These are phyloP conservation scores for Pythium grandisporangium DNA, from an alignment of 352 stramenopile genomes.

Conservation along the genomic window DNA sequence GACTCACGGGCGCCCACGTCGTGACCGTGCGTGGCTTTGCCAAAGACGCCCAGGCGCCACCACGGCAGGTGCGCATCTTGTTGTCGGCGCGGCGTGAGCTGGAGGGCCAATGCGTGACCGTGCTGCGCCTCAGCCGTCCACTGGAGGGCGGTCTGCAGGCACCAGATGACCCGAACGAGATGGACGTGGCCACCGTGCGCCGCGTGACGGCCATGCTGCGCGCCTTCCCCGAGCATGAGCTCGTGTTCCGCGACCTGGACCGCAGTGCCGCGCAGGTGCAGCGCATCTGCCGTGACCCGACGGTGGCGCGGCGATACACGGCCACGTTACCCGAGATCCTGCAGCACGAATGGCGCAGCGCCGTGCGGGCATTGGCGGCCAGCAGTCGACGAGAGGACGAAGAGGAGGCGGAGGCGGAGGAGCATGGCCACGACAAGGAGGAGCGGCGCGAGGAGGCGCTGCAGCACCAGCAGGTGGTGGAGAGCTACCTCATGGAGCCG, in stretches of 20 bases:
- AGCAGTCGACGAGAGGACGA: slow-evolving; percentile 38
- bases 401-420: slow-evolving; percentile 11
- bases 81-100: slow-evolving; percentile 55
- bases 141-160: slow-evolving; percentile 49
- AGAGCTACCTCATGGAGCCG: slow-evolving; percentile 76
- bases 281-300: slow-evolving; percentile 37
- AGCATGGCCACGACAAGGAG: slow-evolving; percentile 24
- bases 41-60: too few relatives aligned
- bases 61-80: slow-evolving; percentile 57
- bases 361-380: slow-evolving; percentile 39
- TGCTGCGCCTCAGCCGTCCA: slow-evolving; percentile 66
- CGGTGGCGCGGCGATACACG: slow-evolving; percentile 36
- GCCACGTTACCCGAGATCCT: slow-evolving; percentile 32
- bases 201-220: slow-evolving; percentile 71
- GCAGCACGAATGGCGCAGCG: slow-evolving; percentile 42
- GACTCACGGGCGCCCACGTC: slow-evolving; percentile 48
- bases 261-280: slow-evolving; percentile 49
- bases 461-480: slow-evolving; percentile 69
- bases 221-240: slow-evolving; percentile 63
- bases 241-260: slow-evolving; percentile 62
- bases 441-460: slow-evolving; percentile 25
- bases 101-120: slow-evolving; percentile 35
- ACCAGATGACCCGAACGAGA: slow-evolving; percentile 65
- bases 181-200: slow-evolving; percentile 62
- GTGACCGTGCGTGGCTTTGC: slow-evolving; percentile 37